phyloP scores from a whole-genome alignment of 768 basidiomycete species.

The Mycena albidolilacea region DNA sequence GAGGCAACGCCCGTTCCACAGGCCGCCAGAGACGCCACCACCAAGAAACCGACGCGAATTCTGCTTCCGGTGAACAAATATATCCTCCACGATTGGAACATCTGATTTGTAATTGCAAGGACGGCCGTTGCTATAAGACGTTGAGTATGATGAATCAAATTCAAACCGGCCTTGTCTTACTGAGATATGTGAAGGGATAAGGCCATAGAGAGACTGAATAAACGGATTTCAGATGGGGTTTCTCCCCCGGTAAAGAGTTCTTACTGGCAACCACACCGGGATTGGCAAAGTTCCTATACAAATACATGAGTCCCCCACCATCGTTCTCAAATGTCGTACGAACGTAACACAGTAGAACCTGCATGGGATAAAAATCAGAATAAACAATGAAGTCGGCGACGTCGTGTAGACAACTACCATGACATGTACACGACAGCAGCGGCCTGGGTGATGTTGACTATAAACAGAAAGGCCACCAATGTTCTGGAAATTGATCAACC shows the following conservation, averaged over 20 bases:
- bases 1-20: conserved; percentile 15
- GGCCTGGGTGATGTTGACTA: not conserved
- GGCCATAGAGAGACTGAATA: conserved; percentile 14
- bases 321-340: not conserved
- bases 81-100: conserved; percentile 16
- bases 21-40: not conserved
- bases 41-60: too few species aligned
- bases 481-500: too few species aligned
- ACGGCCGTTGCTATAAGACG: conserved; percentile 11
- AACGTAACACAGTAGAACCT: too few species aligned
- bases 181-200: conserved; percentile 12
- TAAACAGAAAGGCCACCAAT: too few species aligned
- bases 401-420: not conserved
- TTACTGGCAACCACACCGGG: not conserved
- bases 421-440: not conserved
- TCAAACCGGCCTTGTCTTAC: conserved; percentile 8
- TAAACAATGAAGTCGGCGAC: not conserved
- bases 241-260: not conserved
- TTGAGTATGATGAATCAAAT: not conserved
- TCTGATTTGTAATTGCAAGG: conserved; percentile 16
- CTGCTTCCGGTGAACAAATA: too few species aligned
- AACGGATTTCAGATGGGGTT: not conserved
- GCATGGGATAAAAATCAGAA: not conserved
- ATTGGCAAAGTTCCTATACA: conserved; percentile 3
- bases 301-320: not conserved